phyloP scores from a whole-genome alignment of 106 monocot genomes.

The Dendrobium catenatum region DNA sequence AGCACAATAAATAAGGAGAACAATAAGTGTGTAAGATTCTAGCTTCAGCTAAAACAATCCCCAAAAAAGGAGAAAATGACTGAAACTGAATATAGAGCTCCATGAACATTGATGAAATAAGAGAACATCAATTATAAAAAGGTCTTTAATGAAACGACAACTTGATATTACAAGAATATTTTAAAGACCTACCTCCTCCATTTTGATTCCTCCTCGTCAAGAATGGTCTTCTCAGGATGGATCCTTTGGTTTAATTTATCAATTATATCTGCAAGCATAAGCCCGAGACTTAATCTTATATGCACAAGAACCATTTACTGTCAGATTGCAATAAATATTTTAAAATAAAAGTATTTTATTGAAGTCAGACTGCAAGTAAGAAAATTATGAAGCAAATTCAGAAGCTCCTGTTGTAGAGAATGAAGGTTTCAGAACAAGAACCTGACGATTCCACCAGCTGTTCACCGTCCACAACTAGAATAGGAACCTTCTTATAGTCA shows the following conservation, averaged over 20 bases:
- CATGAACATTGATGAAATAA: not conserved
- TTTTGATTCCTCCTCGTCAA: slow-evolving; percentile 67
- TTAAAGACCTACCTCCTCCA: slow-evolving; percentile 60
- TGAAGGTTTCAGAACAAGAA: slow-evolving; percentile 13
- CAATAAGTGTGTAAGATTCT: not conserved
- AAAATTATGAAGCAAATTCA: not conserved
- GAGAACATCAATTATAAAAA: not conserved
- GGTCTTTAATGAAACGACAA: not conserved
- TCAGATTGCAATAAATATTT: not conserved
- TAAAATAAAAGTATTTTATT: not conserved
- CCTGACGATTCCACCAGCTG: slow-evolving; percentile 82
- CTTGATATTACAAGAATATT: not conserved
- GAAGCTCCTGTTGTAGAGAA: not conserved
- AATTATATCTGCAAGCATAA: slow-evolving; percentile 58
- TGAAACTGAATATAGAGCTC: too few species aligned
- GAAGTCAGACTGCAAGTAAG: not conserved
- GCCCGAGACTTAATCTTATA: not conserved
- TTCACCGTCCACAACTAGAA: slow-evolving; percentile 82
- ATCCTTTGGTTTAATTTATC: slow-evolving; percentile 50
- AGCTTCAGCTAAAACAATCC: not conserved
- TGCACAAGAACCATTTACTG: not conserved
- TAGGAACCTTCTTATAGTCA: slow-evolving; percentile 94
- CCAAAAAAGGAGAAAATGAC: too few species aligned
- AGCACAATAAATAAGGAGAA: not conserved
- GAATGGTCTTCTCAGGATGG: slow-evolving; percentile 25